Percentiles rank a stretch among this genome's conserved stretches.
Conservation (phyloP, 306 rosid genomes). For the Argentina anserina region DNA sequence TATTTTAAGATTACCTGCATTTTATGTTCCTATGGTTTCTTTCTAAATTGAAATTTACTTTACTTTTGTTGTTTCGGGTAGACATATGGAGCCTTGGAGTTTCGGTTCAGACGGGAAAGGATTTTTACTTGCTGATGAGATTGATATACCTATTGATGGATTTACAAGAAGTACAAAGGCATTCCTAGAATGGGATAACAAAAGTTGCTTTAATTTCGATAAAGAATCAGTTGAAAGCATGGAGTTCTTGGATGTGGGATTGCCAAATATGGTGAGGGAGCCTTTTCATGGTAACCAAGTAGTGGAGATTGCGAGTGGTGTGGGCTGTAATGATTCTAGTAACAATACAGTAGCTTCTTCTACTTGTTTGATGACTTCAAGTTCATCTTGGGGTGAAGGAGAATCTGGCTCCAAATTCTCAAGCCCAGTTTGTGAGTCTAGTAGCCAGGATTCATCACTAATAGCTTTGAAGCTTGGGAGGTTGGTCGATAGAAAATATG, state of each 20-base stretch:
- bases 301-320: constrained; percentile 41
- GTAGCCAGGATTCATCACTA: constrained; percentile 41
- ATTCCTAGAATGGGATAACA: constrained; percentile 53
- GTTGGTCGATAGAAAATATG: constrained; percentile 39
- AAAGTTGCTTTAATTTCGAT: constrained; percentile 36
- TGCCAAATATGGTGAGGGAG: constrained; percentile 44
- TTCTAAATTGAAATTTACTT: constrained; percentile 4
- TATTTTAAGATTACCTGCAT: not conserved
- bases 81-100: constrained; percentile 79
- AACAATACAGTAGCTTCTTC: constrained; percentile 44
- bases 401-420: constrained; percentile 48
- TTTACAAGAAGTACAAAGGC: constrained; percentile 44
- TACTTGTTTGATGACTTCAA: constrained; percentile 41
- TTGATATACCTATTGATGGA: constrained; percentile 56
- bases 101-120: constrained; percentile 52
- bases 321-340: constrained; percentile 38
- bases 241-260: constrained; percentile 55
- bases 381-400: constrained; percentile 49
- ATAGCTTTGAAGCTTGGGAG: constrained; percentile 70
- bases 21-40: not conserved
- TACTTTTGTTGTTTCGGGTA: constrained; percentile 25
- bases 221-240: constrained; percentile 42
- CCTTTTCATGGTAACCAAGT: constrained; percentile 35
- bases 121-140: constrained; percentile 52
- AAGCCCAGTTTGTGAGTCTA: constrained; percentile 36